phyloP scores from a whole-genome alignment of 2,329 filamentous ascomycete species.

The Pezicula neosporulosa region DNA sequence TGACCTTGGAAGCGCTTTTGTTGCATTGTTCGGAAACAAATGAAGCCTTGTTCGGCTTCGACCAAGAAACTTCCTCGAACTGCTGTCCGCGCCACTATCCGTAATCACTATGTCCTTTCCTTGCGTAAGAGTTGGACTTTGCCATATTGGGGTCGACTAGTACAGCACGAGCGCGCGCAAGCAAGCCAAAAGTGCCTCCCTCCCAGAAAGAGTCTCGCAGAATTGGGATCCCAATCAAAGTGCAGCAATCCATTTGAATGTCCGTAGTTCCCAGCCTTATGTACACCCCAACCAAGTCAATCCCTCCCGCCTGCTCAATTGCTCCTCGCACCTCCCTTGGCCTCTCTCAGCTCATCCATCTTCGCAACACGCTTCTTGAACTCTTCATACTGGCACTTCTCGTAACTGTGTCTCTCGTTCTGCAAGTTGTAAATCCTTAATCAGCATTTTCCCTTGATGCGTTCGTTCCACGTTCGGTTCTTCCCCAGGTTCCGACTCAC shows the following conservation, averaged over 20 bases:
- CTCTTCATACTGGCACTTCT: slow-evolving; percentile 98
- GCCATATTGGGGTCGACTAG: no score
- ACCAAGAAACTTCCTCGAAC: no score
- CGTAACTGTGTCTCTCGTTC: slow-evolving; percentile 96
- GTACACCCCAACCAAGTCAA: not conserved
- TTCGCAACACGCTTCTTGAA: slow-evolving; percentile 98
- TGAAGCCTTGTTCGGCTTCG: no score
- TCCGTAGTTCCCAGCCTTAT: not conserved
- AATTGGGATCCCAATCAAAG: no score
- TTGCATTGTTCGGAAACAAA: no score
- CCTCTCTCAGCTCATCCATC: slow-evolving; percentile 93
- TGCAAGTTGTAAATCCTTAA: slow-evolving; percentile 33
- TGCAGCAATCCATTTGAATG: not conserved
- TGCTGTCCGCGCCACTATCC: no score
- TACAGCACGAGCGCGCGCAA: no score
- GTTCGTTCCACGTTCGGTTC: not conserved
- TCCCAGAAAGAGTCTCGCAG: no score
- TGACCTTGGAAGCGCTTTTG: no score
- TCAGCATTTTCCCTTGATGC: not conserved
- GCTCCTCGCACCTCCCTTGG: slow-evolving; percentile 80
- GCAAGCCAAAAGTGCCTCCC: no score
- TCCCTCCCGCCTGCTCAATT: slow-evolving; percentile 53
- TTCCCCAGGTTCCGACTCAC: slow-evolving; percentile 48
- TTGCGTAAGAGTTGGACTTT: no score
- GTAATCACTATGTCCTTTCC: no score